These are phyloP conservation scores for Chytriomyces confervae DNA, from an alignment of 192 early-diverging fungal species.

Conservation along the genomic window DNA sequence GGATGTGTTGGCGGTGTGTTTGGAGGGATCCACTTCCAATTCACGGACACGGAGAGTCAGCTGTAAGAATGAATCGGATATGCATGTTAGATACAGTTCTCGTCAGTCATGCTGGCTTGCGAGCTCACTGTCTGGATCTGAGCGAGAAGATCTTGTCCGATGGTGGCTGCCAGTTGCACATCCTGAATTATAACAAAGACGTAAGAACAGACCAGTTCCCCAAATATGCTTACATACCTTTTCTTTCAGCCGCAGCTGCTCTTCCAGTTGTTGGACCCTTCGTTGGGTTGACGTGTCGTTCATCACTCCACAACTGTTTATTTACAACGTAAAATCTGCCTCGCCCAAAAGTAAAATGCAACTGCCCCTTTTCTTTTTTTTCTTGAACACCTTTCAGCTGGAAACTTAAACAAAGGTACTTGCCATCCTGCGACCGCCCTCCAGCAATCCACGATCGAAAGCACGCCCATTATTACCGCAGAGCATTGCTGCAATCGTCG, in stretches of 20 bases:
- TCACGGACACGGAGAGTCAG: neutral
- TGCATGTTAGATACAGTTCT: too few relatives aligned
- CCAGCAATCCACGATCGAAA: neutral
- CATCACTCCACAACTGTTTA: neutral
- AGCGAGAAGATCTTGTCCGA: constrained; percentile 40
- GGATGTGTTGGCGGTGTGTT: neutral
- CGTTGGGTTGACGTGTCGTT: too few relatives aligned
- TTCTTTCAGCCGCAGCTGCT: constrained; percentile 17
- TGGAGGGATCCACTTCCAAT: neutral
- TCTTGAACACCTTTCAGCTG: neutral
- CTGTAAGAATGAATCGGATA: neutral
- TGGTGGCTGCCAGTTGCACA: constrained; percentile 37
- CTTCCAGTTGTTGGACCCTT: constrained; percentile 13
- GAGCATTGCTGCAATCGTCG: too few relatives aligned
- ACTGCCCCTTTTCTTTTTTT: constrained; percentile 17
- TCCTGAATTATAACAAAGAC: neutral
- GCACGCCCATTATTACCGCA: too few relatives aligned
- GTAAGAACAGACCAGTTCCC: neutral
- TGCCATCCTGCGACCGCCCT: neutral
- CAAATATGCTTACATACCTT: neutral
- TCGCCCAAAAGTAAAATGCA: neutral
- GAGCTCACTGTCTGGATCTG: constrained; percentile 35
- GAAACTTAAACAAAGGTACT: neutral
- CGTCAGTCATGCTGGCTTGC: neutral
- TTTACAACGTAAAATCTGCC: neutral